A percentile compares a stretch with the other conserved stretches of the same genome.
Conservation (phyloP, 352 stramenopile species). For the Phytophthora cactorum region DNA sequence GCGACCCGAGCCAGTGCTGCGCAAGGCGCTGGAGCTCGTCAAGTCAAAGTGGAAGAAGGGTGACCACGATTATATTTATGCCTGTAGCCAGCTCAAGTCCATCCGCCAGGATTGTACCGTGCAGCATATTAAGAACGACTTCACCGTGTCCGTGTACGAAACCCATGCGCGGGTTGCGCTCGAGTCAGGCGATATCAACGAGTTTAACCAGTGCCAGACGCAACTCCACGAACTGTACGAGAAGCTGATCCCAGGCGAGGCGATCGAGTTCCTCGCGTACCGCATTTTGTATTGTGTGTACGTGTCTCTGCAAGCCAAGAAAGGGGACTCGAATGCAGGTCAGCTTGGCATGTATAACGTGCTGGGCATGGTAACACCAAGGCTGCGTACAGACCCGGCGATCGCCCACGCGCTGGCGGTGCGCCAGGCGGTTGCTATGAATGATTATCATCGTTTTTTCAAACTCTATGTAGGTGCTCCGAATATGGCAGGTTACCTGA, state of each 20-base stretch:
- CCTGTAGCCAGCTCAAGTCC: constrained; percentile 99
- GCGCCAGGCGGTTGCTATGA: constrained; percentile 80
- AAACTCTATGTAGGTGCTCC: constrained; percentile 86
- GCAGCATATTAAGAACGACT: constrained; percentile 96
- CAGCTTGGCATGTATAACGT: constrained; percentile 89
- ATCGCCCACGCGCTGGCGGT: constrained; percentile 80
- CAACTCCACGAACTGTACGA: constrained; percentile 91
- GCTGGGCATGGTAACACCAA: constrained; percentile 58
- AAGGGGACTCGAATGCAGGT: constrained; percentile 82
- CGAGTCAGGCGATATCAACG: constrained; percentile 95
- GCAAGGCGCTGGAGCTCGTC: constrained; percentile 87
- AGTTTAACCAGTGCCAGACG: constrained; percentile 96
- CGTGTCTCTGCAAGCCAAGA: constrained; percentile 88
- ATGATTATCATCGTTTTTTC: constrained; percentile 91
- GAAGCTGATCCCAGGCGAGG: constrained; percentile 71
- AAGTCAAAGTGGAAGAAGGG: constrained; percentile 88
- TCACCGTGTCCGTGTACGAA: constrained; percentile 98
- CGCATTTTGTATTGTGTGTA: constrained; percentile 92
- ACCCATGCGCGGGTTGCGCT: constrained; percentile 96
- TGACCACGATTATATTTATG: constrained; percentile 93
- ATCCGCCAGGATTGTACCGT: constrained; percentile 99
- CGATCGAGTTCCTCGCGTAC: constrained; percentile 88
- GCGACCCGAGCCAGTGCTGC: constrained; percentile 92
- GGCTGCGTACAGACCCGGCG: constrained; percentile 57
- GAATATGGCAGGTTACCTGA: constrained; percentile 92